A percentile compares a stretch with the other conserved stretches of the same genome.
phyloP scores from a whole-genome alignment of 148 eudicot genomes.

The Selenicereus undatus region DNA sequence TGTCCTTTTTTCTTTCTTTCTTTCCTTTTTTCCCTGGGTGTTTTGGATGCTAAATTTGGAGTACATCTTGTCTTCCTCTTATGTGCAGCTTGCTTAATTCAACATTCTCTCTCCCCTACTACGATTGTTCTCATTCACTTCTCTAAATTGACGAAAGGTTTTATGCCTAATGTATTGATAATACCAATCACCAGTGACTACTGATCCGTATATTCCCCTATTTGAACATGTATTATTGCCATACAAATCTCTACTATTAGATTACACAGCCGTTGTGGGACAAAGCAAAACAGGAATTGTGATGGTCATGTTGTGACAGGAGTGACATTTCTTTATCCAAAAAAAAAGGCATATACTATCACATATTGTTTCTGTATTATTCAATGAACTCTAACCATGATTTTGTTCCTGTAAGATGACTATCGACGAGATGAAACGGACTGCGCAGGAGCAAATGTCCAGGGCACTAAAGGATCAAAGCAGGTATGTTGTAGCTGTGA shows the following conservation, averaged over 20 bases:
- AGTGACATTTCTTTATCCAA: not conserved
- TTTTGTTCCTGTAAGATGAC: constrained; percentile 52
- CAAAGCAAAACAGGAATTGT: not conserved
- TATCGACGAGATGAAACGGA: constrained; percentile 87
- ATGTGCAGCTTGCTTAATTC: not conserved
- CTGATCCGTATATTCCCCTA: not conserved
- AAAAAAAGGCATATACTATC: not conserved
- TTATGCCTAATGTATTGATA: not conserved
- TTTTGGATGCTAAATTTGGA: not conserved
- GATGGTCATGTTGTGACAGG: not conserved
- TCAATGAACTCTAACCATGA: not conserved
- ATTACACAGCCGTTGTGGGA: not conserved
- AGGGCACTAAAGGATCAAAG: constrained; percentile 75
- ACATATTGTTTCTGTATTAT: not conserved
- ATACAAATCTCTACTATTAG: not conserved
- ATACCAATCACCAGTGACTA: not conserved
- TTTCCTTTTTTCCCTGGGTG: not conserved
- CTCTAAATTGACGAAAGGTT: not conserved
- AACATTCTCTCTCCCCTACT: not conserved
- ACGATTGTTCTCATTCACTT: not conserved
- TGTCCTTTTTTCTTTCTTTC: not conserved
- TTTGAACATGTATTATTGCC: not conserved
- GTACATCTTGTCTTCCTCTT: not conserved
- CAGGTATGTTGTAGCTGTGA: constrained; percentile 23
- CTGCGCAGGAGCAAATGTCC: constrained; percentile 83